These are phyloP conservation scores for Phytophthora quininea DNA, from an alignment of 352 stramenopile species.

Conservation along the genomic window DNA sequence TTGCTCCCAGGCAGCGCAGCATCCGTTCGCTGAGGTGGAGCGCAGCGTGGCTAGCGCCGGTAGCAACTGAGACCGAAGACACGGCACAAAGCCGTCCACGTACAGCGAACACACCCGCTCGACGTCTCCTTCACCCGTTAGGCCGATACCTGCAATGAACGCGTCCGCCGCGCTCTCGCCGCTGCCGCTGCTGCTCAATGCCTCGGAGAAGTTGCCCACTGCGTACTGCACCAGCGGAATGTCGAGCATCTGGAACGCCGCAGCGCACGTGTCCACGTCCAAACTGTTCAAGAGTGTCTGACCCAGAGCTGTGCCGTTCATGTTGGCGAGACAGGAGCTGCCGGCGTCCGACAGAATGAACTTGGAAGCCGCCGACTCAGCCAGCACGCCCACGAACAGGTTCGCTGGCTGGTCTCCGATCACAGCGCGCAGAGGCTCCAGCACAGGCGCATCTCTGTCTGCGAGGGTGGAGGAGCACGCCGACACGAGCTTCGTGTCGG, in stretches of 20 bases:
- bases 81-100: slow-evolving; percentile 51
- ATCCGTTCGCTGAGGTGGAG: slow-evolving; percentile 49
- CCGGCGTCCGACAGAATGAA: slow-evolving; percentile 49
- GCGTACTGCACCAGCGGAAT: slow-evolving; percentile 52
- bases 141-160: slow-evolving; percentile 26
- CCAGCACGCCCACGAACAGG: slow-evolving; percentile 35
- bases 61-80: slow-evolving; percentile 55
- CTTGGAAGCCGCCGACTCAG: slow-evolving; percentile 33
- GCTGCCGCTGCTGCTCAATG: slow-evolving; percentile 19
- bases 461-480: slow-evolving; percentile 35
- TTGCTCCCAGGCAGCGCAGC: slow-evolving; percentile 58
- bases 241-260: slow-evolving; percentile 37
- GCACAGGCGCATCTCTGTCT: slow-evolving; percentile 33
- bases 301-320: slow-evolving; percentile 57
- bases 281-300: slow-evolving; percentile 41
- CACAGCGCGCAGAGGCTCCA: slow-evolving; percentile 28
- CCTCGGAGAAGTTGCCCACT: slow-evolving; percentile 43
- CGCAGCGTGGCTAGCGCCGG: slow-evolving; percentile 58
- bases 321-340: slow-evolving; percentile 62
- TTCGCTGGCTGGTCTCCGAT: slow-evolving; percentile 30
- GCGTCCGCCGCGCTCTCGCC: slow-evolving; percentile 12
- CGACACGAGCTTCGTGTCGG: slow-evolving; percentile 33
- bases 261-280: slow-evolving; percentile 39
- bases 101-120: slow-evolving; percentile 64
- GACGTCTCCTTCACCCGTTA: slow-evolving; percentile 40